A percentile compares a stretch with the other conserved stretches of the same genome.
phyloP scores from a whole-genome alignment of 2,329 filamentous ascomycete species.

The Sclerotinia glacialis region DNA sequence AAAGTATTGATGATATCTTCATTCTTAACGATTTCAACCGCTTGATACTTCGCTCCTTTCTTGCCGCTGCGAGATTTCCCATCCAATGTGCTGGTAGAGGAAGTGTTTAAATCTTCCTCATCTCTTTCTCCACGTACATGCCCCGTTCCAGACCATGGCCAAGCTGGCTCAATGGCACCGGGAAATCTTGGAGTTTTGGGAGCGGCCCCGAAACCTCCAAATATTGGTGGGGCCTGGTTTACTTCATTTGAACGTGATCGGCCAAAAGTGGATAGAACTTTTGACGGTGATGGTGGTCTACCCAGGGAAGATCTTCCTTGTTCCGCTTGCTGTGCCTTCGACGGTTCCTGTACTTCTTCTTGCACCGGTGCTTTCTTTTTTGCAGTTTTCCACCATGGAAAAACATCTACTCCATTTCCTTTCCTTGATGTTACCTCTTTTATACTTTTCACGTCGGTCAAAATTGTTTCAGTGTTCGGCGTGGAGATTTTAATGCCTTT shows the following conservation, averaged over 20 bases:
- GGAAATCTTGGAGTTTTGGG: conserved; percentile 54
- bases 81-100: background rate
- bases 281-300: conserved; percentile 20
- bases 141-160: conserved; percentile 63
- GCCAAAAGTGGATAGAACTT: conserved; percentile 7
- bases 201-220: conserved; percentile 31
- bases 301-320: background rate
- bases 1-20: conserved; percentile 36
- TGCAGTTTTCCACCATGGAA: conserved; percentile 23
- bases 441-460: background rate
- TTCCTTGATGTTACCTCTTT: conserved; percentile 3
- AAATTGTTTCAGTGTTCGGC: background rate
- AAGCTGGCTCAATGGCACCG: conserved; percentile 64
- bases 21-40: conserved; percentile 28
- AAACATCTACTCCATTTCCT: conserved; percentile 10
- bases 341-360: conserved; percentile 4
- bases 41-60: conserved; percentile 37
- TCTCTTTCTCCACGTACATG: conserved; percentile 55
- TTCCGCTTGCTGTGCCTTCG: conserved; percentile 1
- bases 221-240: conserved; percentile 37
- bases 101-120: background rate
- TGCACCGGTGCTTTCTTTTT: conserved; percentile 17
- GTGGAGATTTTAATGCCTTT: conserved; percentile 15
- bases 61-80: background rate
- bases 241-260: conserved; percentile 28